Percentiles rank a stretch among this genome's conserved stretches.
These are phyloP conservation scores for Zygoascus hellenicus DNA, from an alignment of 1,139 yeast genomes.

Conservation along the genomic window DNA sequence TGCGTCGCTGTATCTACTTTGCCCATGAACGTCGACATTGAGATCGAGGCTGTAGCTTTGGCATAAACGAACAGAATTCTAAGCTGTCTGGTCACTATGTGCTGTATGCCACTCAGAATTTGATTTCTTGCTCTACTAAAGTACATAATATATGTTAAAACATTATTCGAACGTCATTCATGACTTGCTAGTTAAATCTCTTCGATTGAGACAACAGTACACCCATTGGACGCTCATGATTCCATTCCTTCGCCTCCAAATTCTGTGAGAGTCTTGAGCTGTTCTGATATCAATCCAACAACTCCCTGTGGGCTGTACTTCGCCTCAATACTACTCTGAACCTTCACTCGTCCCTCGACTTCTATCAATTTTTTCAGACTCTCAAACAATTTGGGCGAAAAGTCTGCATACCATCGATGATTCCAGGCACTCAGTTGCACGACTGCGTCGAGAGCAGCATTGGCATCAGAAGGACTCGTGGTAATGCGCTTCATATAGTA, in stretches of 20 bases:
- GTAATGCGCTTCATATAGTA: slow-evolving; percentile 42
- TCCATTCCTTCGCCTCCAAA: slow-evolving; percentile 41
- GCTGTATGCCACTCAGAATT: neutral
- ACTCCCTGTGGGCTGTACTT: slow-evolving; percentile 63
- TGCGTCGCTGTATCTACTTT: slow-evolving; percentile 87
- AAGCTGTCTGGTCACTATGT: neutral
- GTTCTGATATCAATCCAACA: slow-evolving; percentile 51
- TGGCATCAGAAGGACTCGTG: slow-evolving; percentile 19
- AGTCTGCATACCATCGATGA: slow-evolving; percentile 95
- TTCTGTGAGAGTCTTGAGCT: slow-evolving; percentile 45
- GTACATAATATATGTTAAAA: neutral
- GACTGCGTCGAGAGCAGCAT: slow-evolving; percentile 59
- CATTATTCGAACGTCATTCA: neutral
- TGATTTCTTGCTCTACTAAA: neutral
- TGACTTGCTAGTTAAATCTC: too few species aligned
- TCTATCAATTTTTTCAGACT: slow-evolving; percentile 57
- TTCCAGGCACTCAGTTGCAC: slow-evolving; percentile 88
- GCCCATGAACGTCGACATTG: slow-evolving; percentile 72
- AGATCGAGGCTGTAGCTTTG: slow-evolving; percentile 73
- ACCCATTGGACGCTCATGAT: too few species aligned
- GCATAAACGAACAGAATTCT: slow-evolving; percentile 35
- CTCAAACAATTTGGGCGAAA: slow-evolving; percentile 59
- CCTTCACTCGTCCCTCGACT: slow-evolving; percentile 72
- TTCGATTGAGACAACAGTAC: too few species aligned
- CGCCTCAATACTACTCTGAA: slow-evolving; percentile 71